Percentiles rank a stretch among this genome's conserved stretches.
These are phyloP conservation scores for Penicillium sp. DNA, from an alignment of 2,329 filamentous ascomycete genomes.

Conservation along the genomic window DNA sequence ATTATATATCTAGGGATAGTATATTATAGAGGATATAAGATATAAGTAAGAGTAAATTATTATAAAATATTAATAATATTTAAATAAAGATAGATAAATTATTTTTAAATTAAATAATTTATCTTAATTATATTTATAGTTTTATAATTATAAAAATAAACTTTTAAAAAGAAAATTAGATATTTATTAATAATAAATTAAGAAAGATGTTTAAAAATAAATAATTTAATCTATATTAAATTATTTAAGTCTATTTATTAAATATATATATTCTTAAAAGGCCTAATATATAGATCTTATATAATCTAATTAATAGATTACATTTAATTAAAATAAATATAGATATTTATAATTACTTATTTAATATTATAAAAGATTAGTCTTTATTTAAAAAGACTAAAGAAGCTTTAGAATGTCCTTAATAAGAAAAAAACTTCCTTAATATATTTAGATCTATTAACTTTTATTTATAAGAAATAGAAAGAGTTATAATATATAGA, in stretches of 20 bases:
- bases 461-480: neutral
- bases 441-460: neutral
- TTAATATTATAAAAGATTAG: neutral
- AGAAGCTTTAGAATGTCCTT: neutral
- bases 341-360: neutral
- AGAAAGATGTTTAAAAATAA: constrained; percentile 11
- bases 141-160: constrained; percentile 3
- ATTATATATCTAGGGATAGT: too few relatives aligned
- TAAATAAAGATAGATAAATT: neutral
- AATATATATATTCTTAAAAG: constrained; percentile 1
- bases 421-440: neutral
- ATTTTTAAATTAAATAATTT: neutral
- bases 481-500: neutral
- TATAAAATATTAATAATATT: neutral
- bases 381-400: neutral
- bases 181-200: constrained; percentile 6
- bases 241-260: constrained; percentile 1
- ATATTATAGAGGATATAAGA: too few relatives aligned
- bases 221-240: constrained; percentile 8
- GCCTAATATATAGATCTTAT: neutral
- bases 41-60: too few relatives aligned
- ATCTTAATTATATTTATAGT: neutral
- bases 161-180: constrained; percentile 1
- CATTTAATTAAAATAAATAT: neutral
- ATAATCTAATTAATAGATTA: neutral